Evolutionary conservation across 768 basidiomycete genomes (phyloP).

Genomic region (Suillus weaverae): DNA sequence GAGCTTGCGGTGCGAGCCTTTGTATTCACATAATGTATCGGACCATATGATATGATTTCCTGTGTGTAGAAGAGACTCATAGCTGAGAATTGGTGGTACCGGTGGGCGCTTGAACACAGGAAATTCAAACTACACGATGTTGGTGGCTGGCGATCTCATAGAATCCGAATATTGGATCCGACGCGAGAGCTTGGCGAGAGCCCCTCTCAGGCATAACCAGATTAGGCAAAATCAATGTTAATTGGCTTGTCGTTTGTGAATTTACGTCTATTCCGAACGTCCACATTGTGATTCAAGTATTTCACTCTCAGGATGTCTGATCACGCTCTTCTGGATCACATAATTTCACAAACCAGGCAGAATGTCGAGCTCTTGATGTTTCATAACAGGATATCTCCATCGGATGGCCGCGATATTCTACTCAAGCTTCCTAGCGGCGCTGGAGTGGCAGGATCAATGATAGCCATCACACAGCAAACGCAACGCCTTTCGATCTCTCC

Average conservation of each 20-base stretch:
- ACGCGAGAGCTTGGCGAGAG: neutral
- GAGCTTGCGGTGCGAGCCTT: neutral
- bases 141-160: neutral
- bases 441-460: slow-evolving; percentile 16
- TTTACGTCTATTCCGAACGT: neutral
- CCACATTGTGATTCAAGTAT: neutral
- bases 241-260: neutral
- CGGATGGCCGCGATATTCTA: slow-evolving; percentile 41
- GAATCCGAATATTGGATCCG: neutral
- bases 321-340: slow-evolving; percentile 30
- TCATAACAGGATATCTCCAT: slow-evolving; percentile 41
- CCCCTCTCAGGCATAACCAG: neutral
- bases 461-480: slow-evolving; percentile 23
- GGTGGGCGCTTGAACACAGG: neutral
- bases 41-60: neutral
- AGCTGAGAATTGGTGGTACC: neutral
- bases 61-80: neutral
- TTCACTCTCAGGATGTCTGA: slow-evolving; percentile 22
- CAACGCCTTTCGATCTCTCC: slow-evolving; percentile 28
- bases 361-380: slow-evolving; percentile 48
- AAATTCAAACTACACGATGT: neutral
- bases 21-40: neutral
- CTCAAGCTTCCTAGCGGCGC: slow-evolving; percentile 35
- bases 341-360: slow-evolving; percentile 46
- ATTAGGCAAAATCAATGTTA: neutral